Base-by-base conservation (phyloP, 2,329 filamentous ascomycete genomes). In the Lasiodiplodia sp. region DNA sequence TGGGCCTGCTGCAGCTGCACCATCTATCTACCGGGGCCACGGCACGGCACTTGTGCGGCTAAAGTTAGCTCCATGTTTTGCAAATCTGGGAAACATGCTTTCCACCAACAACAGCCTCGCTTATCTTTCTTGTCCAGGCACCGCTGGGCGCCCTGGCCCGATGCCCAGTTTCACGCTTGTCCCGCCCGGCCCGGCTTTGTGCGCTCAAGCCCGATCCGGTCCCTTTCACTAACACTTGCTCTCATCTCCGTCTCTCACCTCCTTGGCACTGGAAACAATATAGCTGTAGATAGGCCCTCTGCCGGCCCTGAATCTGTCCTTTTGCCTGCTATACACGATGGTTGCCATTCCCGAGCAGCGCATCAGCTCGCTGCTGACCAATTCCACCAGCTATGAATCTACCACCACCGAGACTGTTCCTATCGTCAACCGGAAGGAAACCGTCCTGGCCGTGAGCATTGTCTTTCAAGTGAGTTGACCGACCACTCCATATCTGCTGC, bases 101-200 rank as follows among this genome's bases (percentile, higher is more conserved):
- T 23, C 21, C 38, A 28, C 56, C 34, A 25, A 16, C 23, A 21
- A 37, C 37, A 60, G n/a, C 7, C 58, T 62, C 58, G 58, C 58
- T 62, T 23, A 62, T 51, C 58, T 62, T 62, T 21, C 58, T 37
- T 31, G 40, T 49, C 23, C 58, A 21, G 18, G 25, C 37, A 25
- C 40, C 21, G 60, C 38, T 23, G 60, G 25, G 25, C 60, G 58
- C 44, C 47, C 16, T 52, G 37, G 21, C 60, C 60, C 28, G 52
- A 47, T 47, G 49, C 18, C 47, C 60, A 51, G 60, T 64, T 64
- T 64, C 60, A 64, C 60, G 60, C 60, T 52, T 64, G 60, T 28
- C 28, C 28, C 10, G 16, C 40, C 60, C 60, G 16, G 47, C 44
- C 18, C 31, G 18, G 14, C 21, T 40, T n/a, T 14, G 21, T 25